These are phyloP conservation scores for Hortiboletus flavorubellus DNA, from an alignment of 768 basidiomycete species.

Conservation along the genomic window DNA sequence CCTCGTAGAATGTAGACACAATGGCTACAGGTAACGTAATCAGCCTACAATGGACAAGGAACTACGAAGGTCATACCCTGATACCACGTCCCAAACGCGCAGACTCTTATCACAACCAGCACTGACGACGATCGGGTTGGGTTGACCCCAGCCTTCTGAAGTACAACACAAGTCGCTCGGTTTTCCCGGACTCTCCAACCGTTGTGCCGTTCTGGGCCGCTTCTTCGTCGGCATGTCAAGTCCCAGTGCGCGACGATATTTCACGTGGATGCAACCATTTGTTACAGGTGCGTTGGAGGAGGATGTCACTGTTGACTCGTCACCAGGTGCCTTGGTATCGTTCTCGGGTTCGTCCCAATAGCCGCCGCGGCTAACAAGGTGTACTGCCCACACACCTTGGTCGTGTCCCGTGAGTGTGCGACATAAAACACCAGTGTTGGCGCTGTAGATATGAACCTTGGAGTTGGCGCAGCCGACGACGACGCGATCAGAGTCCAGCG, in stretches of 20 bases:
- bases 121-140: constrained; percentile 77
- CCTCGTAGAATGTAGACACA: constrained; percentile 80
- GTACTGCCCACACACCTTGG: constrained; percentile 89
- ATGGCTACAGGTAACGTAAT: constrained; percentile 33
- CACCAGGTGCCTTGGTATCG: constrained; percentile 1
- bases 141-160: constrained; percentile 88
- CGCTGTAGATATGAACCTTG: constrained; percentile 83
- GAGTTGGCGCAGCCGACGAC: constrained; percentile 86
- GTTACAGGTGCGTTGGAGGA: constrained; percentile 8
- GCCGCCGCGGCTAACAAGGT: constrained; percentile 70
- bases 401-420: constrained; percentile 83
- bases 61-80: constrained; percentile 54
- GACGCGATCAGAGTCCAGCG: constrained; percentile 79
- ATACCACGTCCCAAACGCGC: constrained; percentile 87
- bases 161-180: constrained; percentile 58
- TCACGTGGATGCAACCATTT: constrained; percentile 26
- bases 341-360: constrained; percentile 28
- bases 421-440: constrained; percentile 68
- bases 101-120: constrained; percentile 92
- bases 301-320: constrained; percentile 5
- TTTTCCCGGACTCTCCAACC: constrained; percentile 26
- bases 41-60: constrained; percentile 1
- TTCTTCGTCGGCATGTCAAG: constrained; percentile 31
- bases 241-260: constrained; percentile 51
- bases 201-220: constrained; percentile 19